Percentiles rank a stretch among this genome's conserved stretches.
These are phyloP conservation scores for Aspergillus texensis DNA, from an alignment of 2,329 filamentous ascomycete species.

Conservation along the genomic window DNA sequence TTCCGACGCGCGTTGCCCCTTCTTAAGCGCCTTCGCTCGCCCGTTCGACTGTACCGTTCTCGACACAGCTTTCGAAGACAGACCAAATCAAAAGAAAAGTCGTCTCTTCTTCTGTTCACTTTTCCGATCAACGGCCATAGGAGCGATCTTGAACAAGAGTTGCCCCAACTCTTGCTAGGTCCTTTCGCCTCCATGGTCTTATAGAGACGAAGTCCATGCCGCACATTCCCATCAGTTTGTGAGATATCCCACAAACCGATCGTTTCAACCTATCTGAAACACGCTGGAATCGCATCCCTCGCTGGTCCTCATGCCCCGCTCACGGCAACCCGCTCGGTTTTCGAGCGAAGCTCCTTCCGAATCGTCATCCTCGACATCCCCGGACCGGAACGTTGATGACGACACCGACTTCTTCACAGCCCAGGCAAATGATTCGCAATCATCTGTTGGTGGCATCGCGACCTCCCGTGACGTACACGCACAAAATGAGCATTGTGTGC, in stretches of 20 bases:
- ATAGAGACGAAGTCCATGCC: slow-evolving; percentile 17
- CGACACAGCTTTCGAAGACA: neutral
- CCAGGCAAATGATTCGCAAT: slow-evolving; percentile 85
- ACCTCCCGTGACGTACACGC: slow-evolving; percentile 75
- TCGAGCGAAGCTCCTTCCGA: slow-evolving; percentile 46
- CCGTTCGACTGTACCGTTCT: neutral
- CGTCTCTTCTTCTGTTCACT: neutral
- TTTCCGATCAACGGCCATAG: neutral
- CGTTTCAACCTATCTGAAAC: neutral
- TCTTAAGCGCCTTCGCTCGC: slow-evolving; percentile 12
- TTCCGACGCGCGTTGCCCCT: slow-evolving; percentile 22
- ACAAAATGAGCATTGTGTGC: slow-evolving; percentile 49
- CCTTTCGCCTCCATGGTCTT: slow-evolving; percentile 9
- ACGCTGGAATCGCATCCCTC: slow-evolving; percentile 5
- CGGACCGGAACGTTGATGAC: slow-evolving; percentile 68
- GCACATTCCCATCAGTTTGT: slow-evolving; percentile 6
- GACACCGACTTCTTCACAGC: slow-evolving; percentile 91
- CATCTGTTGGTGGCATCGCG: slow-evolving; percentile 80
- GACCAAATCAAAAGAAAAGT: neutral
- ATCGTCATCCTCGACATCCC: slow-evolving; percentile 50
- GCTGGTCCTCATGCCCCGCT: slow-evolving; percentile 38
- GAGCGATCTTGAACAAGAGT: slow-evolving; percentile 5
- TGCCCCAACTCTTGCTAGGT: slow-evolving; percentile 5
- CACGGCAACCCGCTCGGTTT: slow-evolving; percentile 38
- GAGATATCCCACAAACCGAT: slow-evolving; percentile 11